Percentiles rank a stretch among this genome's conserved stretches.
Conservation (phyloP, 73 alveolate species). For the Tetrahymena elliotti region DNA sequence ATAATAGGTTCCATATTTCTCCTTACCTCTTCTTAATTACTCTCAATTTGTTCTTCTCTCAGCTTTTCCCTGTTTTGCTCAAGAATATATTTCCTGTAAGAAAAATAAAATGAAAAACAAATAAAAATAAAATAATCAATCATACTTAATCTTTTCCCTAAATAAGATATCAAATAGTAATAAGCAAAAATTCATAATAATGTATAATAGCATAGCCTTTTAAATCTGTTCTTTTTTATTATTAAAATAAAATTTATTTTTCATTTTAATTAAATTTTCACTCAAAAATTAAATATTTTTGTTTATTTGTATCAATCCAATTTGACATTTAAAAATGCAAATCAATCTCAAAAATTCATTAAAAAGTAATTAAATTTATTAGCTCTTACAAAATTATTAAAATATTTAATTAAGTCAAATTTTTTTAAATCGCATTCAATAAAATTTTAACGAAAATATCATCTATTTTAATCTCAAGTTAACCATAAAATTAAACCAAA, state of each 20-base stretch:
- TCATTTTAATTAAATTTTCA: not conserved
- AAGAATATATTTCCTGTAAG: not conserved
- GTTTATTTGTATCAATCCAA: too few relatives aligned
- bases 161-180: not conserved
- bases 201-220: not conserved
- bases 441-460: too few relatives aligned
- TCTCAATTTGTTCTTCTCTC: not conserved
- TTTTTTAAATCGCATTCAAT: too few relatives aligned
- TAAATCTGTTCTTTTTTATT: not conserved
- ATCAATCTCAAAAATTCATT: too few relatives aligned
- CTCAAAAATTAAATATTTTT: not conserved
- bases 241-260: not conserved
- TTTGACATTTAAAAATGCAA: too few relatives aligned
- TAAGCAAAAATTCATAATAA: not conserved
- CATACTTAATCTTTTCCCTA: not conserved
- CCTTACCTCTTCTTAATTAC: not conserved
- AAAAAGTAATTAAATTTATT: too few relatives aligned
- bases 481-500: too few relatives aligned
- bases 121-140: not conserved
- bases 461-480: too few relatives aligned
- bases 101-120: not conserved
- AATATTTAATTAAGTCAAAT: too few relatives aligned
- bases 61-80: not conserved
- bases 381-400: too few relatives aligned
- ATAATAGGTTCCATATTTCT: not conserved